A percentile compares a stretch with the other conserved stretches of the same genome.
phyloP scores from a whole-genome alignment of 2,329 filamentous ascomycete species.

The Laburnicola sp. region DNA sequence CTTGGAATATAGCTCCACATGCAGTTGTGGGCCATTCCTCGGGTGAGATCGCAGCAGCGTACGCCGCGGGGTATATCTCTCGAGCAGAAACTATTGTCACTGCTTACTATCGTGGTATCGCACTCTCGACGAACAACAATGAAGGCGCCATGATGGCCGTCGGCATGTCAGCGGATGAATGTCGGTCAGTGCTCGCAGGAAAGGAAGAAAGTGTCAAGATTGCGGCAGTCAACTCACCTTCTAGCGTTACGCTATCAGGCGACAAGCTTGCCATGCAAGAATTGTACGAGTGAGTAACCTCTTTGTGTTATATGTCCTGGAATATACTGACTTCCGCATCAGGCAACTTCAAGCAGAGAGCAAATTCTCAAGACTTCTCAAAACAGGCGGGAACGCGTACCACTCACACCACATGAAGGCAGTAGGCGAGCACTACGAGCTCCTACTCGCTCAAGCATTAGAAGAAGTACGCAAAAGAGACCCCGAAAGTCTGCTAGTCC shows the following conservation, averaged over 20 bases:
- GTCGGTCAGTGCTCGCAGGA: neutral
- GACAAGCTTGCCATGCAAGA: slow-evolving; percentile 20
- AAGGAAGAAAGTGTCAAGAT: neutral
- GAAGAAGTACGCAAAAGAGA: neutral
- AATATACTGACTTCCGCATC: slow-evolving; percentile 20
- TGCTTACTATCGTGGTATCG: neutral
- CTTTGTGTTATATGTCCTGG: neutral
- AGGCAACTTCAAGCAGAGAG: neutral
- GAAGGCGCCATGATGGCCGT: neutral
- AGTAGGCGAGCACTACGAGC: slow-evolving; percentile 12
- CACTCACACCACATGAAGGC: slow-evolving; percentile 17
- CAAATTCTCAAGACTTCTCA: neutral
- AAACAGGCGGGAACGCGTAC: slow-evolving; percentile 15
- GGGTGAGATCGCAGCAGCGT: slow-evolving; percentile 12
- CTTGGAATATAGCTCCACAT: slow-evolving; percentile 13
- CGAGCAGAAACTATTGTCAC: neutral
- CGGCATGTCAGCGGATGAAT: neutral
- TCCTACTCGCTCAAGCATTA: neutral
- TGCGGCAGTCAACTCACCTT: slow-evolving; percentile 40
- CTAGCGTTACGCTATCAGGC: slow-evolving; percentile 49
- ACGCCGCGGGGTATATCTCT: neutral
- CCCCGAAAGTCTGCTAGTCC: neutral
- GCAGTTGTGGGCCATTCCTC: slow-evolving; percentile 27
- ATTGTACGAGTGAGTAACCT: no score
- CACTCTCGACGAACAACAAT: neutral